A percentile compares a stretch with the other conserved stretches of the same genome.
phyloP scores from a whole-genome alignment of 2,329 filamentous ascomycete species.

The Xylariaceae sp. region DNA sequence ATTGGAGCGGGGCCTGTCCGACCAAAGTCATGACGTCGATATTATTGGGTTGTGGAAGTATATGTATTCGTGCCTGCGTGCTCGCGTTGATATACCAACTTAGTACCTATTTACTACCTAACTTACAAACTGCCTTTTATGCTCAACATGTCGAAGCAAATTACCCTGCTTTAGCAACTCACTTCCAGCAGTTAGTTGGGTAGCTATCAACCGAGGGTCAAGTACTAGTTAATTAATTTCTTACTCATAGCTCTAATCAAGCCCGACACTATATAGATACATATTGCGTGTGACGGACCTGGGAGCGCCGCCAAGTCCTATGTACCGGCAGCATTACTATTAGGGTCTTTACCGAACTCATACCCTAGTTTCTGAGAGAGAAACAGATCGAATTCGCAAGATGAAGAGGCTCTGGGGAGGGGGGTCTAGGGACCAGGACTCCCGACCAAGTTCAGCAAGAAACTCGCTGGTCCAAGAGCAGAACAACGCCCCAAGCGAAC shows the following conservation, averaged over 20 bases:
- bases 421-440: slow-evolving; percentile 21
- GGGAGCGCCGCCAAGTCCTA: background rate
- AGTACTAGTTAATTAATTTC: background rate
- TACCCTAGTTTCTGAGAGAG: background rate
- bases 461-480: slow-evolving; percentile 29
- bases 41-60: background rate
- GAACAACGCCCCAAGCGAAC: slow-evolving; percentile 48
- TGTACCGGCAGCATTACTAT: background rate
- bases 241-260: background rate
- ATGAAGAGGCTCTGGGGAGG: slow-evolving; percentile 38
- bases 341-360: background rate
- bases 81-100: too few relatives aligned
- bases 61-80: background rate
- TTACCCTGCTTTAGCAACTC: slow-evolving; percentile 1
- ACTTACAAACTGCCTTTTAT: too few relatives aligned
- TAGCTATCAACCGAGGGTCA: too few relatives aligned
- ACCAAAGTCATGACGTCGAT: slow-evolving; percentile 19
- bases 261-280: background rate
- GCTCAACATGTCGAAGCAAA: slow-evolving; percentile 12
- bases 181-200: too few relatives aligned
- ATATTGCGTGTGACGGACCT: background rate
- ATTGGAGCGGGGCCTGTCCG: background rate
- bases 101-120: too few relatives aligned
- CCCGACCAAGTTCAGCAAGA: slow-evolving; percentile 18
- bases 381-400: slow-evolving; percentile 1